These are phyloP conservation scores for Alternaria ventricosa DNA, from an alignment of 2,329 filamentous ascomycete species.

Conservation along the genomic window DNA sequence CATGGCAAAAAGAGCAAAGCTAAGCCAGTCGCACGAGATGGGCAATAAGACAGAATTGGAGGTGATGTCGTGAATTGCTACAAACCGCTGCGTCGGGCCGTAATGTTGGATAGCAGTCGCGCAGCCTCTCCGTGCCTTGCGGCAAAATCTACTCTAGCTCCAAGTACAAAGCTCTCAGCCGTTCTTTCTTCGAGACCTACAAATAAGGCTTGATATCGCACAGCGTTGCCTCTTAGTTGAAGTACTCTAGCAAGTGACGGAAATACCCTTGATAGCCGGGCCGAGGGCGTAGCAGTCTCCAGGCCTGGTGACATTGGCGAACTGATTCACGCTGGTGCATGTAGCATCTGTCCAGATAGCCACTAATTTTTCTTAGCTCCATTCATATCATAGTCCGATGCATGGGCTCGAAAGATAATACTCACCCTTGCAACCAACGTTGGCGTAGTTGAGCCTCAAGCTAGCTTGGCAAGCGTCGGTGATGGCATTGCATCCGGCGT, in stretches of 20 bases:
- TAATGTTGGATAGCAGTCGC: constrained; percentile 9
- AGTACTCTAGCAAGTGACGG: constrained; percentile 14
- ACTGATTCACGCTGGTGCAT: constrained; percentile 7
- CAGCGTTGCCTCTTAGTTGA: neutral
- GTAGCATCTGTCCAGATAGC: constrained; percentile 13
- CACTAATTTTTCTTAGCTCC: neutral
- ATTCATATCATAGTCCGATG: neutral
- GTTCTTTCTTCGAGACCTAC: neutral
- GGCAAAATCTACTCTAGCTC: constrained; percentile 1
- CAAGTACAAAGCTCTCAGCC: neutral
- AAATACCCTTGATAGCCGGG: constrained; percentile 14
- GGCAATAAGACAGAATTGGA: neutral
- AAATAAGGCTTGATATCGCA: neutral
- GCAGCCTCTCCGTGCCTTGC: constrained; percentile 4
- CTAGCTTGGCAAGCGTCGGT: constrained; percentile 13
- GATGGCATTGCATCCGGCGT: constrained; percentile 18
- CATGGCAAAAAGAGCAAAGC: neutral
- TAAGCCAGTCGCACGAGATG: neutral
- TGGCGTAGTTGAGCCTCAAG: constrained; percentile 17
- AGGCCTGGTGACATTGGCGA: constrained; percentile 8
- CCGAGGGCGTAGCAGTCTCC: constrained; percentile 11
- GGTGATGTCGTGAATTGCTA: neutral
- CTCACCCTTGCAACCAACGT: constrained; percentile 19
- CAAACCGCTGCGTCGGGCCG: neutral
- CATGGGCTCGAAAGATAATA: neutral